A percentile compares a stretch with the other conserved stretches of the same genome.
phyloP scores from a whole-genome alignment of 2,329 filamentous ascomycete genomes.

The Colletotrichum sp. region DNA sequence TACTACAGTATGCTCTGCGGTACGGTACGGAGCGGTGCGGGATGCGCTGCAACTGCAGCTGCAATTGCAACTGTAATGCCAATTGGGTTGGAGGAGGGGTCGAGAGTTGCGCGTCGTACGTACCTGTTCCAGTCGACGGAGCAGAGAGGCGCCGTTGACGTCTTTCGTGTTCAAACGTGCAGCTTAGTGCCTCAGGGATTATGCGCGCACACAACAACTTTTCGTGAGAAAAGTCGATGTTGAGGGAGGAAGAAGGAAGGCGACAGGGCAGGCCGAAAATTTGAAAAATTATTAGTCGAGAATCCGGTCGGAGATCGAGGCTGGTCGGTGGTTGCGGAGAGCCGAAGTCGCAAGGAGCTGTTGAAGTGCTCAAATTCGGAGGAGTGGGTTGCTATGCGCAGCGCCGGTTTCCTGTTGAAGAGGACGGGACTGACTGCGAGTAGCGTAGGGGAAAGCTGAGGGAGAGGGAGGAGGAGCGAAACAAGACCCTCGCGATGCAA shows the following conservation, averaged over 20 bases:
- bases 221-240: neutral
- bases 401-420: slow-evolving; percentile 17
- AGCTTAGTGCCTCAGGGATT: neutral
- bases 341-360: slow-evolving; percentile 20
- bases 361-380: slow-evolving; percentile 21
- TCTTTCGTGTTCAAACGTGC: neutral
- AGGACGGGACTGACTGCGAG: neutral
- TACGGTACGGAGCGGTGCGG: neutral
- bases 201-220: neutral
- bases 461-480: neutral
- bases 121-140: neutral
- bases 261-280: neutral
- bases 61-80: neutral
- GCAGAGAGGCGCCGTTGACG: slow-evolving; percentile 11
- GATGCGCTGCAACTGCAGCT: neutral
- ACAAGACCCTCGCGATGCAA: slow-evolving; percentile 12
- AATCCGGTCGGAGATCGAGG: slow-evolving; percentile 16
- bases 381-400: neutral
- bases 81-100: slow-evolving; percentile 9
- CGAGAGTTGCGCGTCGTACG: neutral
- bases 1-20: neutral
- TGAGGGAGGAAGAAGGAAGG: neutral
- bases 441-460: neutral
- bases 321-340: slow-evolving; percentile 12
- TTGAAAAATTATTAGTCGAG: neutral